Evolutionary conservation across 139 green algal genomes (phyloP).

Genomic region (Volvox africanus): DNA sequence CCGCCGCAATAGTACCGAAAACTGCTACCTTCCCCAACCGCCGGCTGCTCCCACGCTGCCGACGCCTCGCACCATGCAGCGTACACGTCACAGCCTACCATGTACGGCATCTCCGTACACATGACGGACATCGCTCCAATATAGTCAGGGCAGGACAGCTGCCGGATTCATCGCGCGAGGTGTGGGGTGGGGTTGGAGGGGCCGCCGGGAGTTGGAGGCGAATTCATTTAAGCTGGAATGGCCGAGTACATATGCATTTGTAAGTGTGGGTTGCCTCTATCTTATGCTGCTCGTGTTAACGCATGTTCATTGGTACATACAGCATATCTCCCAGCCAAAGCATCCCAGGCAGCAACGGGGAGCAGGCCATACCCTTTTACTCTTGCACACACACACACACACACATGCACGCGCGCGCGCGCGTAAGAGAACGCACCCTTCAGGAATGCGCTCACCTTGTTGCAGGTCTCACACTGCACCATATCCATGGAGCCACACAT

Average conservation of each 20-base stretch:
- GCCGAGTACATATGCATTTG: no score
- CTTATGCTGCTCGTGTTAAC: no score
- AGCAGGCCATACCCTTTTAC: no score
- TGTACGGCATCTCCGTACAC: conserved; percentile 55
- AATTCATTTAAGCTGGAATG: no score
- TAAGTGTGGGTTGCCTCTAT: no score
- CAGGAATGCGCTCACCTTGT: not conserved
- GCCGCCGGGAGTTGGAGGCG: no score
- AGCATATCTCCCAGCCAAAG: no score
- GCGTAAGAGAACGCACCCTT: not conserved
- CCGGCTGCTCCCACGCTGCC: not conserved
- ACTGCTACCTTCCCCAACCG: not conserved
- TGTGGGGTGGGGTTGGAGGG: not conserved
- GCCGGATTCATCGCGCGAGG: not conserved
- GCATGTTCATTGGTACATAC: no score
- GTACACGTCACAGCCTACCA: conserved; percentile 45
- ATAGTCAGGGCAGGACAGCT: conserved; percentile 44
- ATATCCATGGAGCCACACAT: conserved; percentile 39
- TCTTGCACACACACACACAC: no score
- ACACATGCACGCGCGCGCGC: no score
- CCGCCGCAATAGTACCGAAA: not conserved
- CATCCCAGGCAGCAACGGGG: no score
- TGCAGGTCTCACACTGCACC: conserved; percentile 17
- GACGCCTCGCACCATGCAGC: conserved; percentile 38
- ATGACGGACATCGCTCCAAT: conserved; percentile 44